Conservation (phyloP, 2,329 filamentous ascomycete species). For the Pseudogymnoascus sp. region DNA sequence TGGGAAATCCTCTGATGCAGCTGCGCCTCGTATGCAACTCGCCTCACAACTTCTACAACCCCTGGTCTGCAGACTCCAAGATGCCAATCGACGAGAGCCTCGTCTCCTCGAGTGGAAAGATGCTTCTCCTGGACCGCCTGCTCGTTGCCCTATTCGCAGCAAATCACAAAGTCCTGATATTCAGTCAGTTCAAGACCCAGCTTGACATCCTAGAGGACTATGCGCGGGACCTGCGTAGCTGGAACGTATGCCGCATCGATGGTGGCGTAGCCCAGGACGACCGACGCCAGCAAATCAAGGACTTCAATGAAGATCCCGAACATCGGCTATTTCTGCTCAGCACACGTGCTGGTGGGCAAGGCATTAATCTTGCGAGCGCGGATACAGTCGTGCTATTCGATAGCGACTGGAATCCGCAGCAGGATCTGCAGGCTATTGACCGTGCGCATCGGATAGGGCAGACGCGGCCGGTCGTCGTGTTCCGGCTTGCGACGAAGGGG, state of each 20-base stretch:
- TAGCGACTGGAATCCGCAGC: conserved; percentile 89
- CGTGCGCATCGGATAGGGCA: conserved; percentile 93
- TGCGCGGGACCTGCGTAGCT: conserved; percentile 66
- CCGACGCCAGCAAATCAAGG: conserved; percentile 62
- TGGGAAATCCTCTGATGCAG: conserved; percentile 90
- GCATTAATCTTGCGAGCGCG: conserved; percentile 86
- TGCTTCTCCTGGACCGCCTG: conserved; percentile 85
- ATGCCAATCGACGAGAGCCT: conserved; percentile 68
- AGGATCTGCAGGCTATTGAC: conserved; percentile 94
- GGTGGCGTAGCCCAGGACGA: conserved; percentile 72
- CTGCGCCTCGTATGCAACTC: conserved; percentile 86
- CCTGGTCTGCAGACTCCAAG: conserved; percentile 60
- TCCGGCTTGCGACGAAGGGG: conserved; percentile 83
- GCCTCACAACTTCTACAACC: conserved; percentile 95
- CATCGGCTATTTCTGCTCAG: conserved; percentile 78
- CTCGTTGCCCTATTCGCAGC: conserved; percentile 65
- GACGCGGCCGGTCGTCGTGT: conserved; percentile 84
- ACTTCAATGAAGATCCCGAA: conserved; percentile 60
- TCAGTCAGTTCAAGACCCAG: conserved; percentile 93
- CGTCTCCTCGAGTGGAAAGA: conserved; percentile 85
- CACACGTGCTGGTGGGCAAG: conserved; percentile 86
- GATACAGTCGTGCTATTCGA: conserved; percentile 94
- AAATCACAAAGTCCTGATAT: conserved; percentile 88
- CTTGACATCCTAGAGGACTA: conserved; percentile 88
- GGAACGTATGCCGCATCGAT: conserved; percentile 84